A percentile compares a stretch with the other conserved stretches of the same genome.
Evolutionary conservation across 306 rosid species (phyloP).

Genomic region (Castanea sativa): DNA sequence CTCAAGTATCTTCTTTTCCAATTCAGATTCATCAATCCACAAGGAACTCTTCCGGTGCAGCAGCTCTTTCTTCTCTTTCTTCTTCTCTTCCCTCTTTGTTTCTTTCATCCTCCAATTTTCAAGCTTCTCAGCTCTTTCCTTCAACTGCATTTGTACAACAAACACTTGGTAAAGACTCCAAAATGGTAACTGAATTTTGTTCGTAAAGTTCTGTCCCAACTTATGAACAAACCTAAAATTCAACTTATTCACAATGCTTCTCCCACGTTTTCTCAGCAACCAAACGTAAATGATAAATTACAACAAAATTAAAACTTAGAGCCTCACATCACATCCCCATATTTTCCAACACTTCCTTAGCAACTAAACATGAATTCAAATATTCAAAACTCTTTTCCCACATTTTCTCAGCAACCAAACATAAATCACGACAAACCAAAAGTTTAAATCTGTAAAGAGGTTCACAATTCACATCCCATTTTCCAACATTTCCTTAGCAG

Average conservation of each 20-base stretch:
- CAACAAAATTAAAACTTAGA: too few species aligned
- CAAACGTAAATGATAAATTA: neutral
- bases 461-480: too few species aligned
- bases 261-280: conserved; percentile 1
- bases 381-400: too few species aligned
- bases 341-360: too few species aligned
- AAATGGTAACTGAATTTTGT: neutral
- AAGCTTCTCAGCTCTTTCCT: conserved; percentile 49
- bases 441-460: too few species aligned
- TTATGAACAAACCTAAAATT: neutral
- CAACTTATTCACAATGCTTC: neutral
- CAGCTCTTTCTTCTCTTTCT: conserved; percentile 38
- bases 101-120: conserved; percentile 58
- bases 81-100: conserved; percentile 30
- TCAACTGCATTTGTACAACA: conserved; percentile 34
- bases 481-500: too few species aligned
- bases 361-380: too few species aligned
- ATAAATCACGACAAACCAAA: too few species aligned
- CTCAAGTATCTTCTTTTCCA: conserved; percentile 32
- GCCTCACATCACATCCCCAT: too few species aligned
- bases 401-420: too few species aligned
- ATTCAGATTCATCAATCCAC: conserved; percentile 37
- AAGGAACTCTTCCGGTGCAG: conserved; percentile 40
- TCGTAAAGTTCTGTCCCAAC: neutral
- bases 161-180: neutral